Evolutionary conservation across 352 stramenopile genomes (phyloP), one percentile per base, ranked within the genome.

Genomic region (Peronosclerospora sorghi): DNA sequence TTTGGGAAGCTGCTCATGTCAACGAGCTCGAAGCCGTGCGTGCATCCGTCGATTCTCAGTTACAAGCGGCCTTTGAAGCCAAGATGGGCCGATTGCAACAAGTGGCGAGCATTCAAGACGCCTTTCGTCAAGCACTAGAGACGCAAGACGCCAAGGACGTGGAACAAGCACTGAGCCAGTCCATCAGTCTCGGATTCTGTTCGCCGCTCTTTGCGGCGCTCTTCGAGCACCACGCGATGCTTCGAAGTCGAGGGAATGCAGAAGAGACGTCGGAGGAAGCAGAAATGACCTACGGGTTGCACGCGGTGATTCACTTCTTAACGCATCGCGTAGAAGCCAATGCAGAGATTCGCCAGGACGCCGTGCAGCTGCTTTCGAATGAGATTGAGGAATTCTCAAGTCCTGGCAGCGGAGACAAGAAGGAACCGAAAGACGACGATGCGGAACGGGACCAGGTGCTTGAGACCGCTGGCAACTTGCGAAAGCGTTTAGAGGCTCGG

Each of bases 101-200:
- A 51, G 67, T 86, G 19, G 44, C 45, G n/a, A 59, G 58, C 8
- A 44, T 70, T 0, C 54, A 77, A 35, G 50, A 70, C n/a, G 48
- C 52, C 14, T 48, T 83, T 24, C 48, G 54, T 14, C 51, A 57
- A 17, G 64, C 68, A 5, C 50, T 74, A 24, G 32, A 50, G 15
- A 50, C 47, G 0, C 34, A 62, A 1, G 60, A 74, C 18, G 34
- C 46, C 0, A 69, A 66, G 18, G 32, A 54, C 10, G 55, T 84
- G 4, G 74, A 84, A 47, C 56, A 77, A 13, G 64, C 62, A 9
- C 65, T 84, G 32, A 53, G 64, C 9, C 47, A 66, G 29, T 69
- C 74, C 4, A 81, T 86, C 41, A 65, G 48, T 14, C 64, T 84
- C 4, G 74, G 73, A 1, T 79, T 77, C 39, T 77, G 62, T 37